Conservation (phyloP, 768 basidiomycete species). For the Tylopilus sp. region DNA sequence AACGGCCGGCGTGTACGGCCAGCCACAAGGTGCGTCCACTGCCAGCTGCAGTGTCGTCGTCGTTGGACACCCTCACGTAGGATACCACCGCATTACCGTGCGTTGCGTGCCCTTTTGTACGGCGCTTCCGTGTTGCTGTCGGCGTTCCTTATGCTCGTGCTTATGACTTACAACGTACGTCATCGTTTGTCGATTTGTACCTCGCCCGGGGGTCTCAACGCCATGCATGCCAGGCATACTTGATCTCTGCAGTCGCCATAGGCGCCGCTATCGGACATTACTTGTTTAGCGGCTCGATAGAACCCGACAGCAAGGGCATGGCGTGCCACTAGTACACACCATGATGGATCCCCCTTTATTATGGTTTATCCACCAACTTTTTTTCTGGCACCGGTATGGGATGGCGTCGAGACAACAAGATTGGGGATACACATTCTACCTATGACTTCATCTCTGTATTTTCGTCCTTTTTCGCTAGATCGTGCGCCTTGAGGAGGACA, state of each 20-base stretch:
- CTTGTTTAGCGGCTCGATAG: constrained; percentile 64
- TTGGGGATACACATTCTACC: constrained; percentile 12
- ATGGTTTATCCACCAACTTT: neutral
- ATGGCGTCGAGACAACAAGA: neutral
- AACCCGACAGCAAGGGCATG: constrained; percentile 67
- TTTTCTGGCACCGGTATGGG: neutral
- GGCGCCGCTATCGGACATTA: constrained; percentile 86
- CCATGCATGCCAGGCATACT: constrained; percentile 59
- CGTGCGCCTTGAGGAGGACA: constrained; percentile 71
- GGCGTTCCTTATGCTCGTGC: constrained; percentile 92
- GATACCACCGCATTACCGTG: constrained; percentile 35
- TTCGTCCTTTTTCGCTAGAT: constrained; percentile 84
- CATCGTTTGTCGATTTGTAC: constrained; percentile 25
- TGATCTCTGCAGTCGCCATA: constrained; percentile 75
- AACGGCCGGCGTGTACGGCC: constrained; percentile 35
- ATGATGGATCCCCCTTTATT: neutral
- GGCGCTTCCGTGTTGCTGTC: constrained; percentile 75
- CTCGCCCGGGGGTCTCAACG: neutral
- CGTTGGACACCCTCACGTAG: too few relatives aligned
- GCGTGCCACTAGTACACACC: constrained; percentile 62
- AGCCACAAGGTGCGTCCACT: neutral
- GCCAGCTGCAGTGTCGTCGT: too few relatives aligned
- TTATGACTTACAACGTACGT: constrained; percentile 95
- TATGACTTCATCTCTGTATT: constrained; percentile 72
- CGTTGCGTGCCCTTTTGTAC: constrained; percentile 66